A percentile compares a stretch with the other conserved stretches of the same genome.
Conservation (phyloP, 2,329 filamentous ascomycete species). For the Aspergillus aculeatinus region DNA sequence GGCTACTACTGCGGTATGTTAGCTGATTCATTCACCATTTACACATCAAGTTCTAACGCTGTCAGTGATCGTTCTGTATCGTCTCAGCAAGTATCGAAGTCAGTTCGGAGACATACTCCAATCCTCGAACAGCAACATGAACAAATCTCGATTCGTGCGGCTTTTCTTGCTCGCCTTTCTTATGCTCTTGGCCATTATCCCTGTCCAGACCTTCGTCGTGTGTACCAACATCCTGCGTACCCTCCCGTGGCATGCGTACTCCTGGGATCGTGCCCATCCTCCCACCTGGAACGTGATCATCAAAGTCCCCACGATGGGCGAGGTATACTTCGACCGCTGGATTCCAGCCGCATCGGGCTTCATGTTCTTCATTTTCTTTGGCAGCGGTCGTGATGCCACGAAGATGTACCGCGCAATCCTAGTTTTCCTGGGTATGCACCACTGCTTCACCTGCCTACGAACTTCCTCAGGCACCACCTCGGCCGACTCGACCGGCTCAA, state of each 20-base stretch:
- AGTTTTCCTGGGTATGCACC: conserved; percentile 42
- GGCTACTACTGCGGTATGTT: conserved; percentile 56
- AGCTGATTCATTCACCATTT: background rate
- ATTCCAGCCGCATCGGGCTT: conserved; percentile 55
- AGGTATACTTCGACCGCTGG: conserved; percentile 57
- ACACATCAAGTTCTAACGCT: background rate
- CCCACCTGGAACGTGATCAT: conserved; percentile 51
- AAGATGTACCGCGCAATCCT: conserved; percentile 53
- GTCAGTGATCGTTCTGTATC: conserved; percentile 58
- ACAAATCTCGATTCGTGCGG: conserved; percentile 61
- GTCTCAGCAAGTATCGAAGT: conserved; percentile 60
- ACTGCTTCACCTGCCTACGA: conserved; percentile 29
- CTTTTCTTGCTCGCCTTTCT: conserved; percentile 51
- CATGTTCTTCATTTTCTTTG: conserved; percentile 63
- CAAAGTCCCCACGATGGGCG: conserved; percentile 47
- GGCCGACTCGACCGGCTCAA: conserved; percentile 19
- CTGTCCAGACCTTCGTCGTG: conserved; percentile 54
- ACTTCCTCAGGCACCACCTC: conserved; percentile 16
- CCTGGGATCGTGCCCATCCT: conserved; percentile 56
- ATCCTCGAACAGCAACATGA: conserved; percentile 52
- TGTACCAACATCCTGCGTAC: conserved; percentile 40
- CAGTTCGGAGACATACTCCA: conserved; percentile 58
- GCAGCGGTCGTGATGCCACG: conserved; percentile 61
- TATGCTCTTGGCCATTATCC: conserved; percentile 57
- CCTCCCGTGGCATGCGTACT: conserved; percentile 45